Conservation (phyloP, 2,329 filamentous ascomycete species). For the Exophiala sideris region DNA sequence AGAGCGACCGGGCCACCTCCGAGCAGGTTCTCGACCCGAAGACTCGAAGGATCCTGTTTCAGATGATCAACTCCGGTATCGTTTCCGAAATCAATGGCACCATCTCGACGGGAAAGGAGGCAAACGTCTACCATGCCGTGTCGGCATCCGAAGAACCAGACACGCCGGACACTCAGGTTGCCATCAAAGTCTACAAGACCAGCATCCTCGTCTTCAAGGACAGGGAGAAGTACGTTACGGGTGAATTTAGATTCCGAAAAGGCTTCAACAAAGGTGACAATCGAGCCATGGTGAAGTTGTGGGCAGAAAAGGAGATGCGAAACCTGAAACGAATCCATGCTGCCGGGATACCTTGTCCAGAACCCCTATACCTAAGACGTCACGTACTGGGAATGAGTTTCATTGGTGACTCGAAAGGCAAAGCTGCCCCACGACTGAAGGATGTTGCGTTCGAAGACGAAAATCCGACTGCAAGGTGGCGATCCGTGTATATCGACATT, state of each 20-base stretch:
- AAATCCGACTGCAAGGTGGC: conserved; percentile 68
- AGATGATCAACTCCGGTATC: conserved; percentile 90
- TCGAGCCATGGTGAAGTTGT: conserved; percentile 94
- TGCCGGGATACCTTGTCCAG: conserved; percentile 84
- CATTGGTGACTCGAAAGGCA: conserved; percentile 79
- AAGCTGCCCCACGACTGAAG: conserved; percentile 81
- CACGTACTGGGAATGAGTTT: conserved; percentile 96
- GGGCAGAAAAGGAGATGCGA: conserved; percentile 98
- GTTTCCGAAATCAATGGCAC: conserved; percentile 92
- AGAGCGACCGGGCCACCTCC: conserved; percentile 86
- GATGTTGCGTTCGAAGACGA: conserved; percentile 73
- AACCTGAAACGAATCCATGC: conserved; percentile 82
- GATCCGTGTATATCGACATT: conserved; percentile 74
- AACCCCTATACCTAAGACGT: conserved; percentile 83
- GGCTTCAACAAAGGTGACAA: conserved; percentile 94
- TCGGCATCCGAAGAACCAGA: conserved; percentile 55
- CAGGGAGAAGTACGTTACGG: conserved; percentile 89
- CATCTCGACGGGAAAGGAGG: conserved; percentile 94
- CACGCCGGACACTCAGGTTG: conserved; percentile 63
- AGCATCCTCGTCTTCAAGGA: conserved; percentile 98
- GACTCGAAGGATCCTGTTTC: conserved; percentile 90
- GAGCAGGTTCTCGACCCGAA: conserved; percentile 93
- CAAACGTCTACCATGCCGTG: conserved; percentile 93
- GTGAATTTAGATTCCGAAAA: conserved; percentile 85
- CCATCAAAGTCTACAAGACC: conserved; percentile 99